Base-by-base conservation (phyloP, 345 rosid genomes). In the Sonneratia caseolaris region DNA sequence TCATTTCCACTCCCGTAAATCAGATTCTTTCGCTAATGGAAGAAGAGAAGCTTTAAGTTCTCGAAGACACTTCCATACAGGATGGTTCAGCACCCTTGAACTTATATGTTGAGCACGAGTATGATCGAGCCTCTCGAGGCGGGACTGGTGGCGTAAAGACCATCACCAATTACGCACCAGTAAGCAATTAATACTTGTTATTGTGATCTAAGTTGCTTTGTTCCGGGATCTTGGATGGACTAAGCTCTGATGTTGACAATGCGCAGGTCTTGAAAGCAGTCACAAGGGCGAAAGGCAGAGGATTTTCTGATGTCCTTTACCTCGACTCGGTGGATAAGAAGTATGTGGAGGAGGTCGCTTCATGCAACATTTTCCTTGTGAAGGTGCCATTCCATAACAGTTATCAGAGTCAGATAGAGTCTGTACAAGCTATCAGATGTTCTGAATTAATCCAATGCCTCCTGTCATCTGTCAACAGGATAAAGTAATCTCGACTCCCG, bases 261-360 rank as follows among this genome's bases (percentile, higher is more conserved):
- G 1, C 59, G 80, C 71, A 94, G 97, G 97, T 86, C 70, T 59
- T 91, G 77, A 84, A 86, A 72, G 88, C 89, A 66, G 59, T 88
- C 68, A 67, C 69, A 68, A 87, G 83, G 72, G 97, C 97, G 6
- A 93, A 89, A 79, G 75, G 61, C 79, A 83, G 84, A 70, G 97
- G 98, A 68, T 89, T 88, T 75, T 87, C 93, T 13, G 97, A 93
- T 78, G 94, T 89, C 49, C 47, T 93, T 75, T 94, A 87, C 77
- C 95, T 94, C n/a, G 98, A 91, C 73, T 84, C 96, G 0, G 83
- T 81, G 38, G 78, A 80, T 49, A 82, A 78, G 73, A 87, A 86
- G 71, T 71, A 88, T 66, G 16, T 94, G 61, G 97, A 94, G 81
- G 98, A 94, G 75, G 96, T 87, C 19, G 91, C 98, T 75, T 82